phyloP scores from a whole-genome alignment of 495 filamentous ascomycete genomes.

The Zalerion maritima region DNA sequence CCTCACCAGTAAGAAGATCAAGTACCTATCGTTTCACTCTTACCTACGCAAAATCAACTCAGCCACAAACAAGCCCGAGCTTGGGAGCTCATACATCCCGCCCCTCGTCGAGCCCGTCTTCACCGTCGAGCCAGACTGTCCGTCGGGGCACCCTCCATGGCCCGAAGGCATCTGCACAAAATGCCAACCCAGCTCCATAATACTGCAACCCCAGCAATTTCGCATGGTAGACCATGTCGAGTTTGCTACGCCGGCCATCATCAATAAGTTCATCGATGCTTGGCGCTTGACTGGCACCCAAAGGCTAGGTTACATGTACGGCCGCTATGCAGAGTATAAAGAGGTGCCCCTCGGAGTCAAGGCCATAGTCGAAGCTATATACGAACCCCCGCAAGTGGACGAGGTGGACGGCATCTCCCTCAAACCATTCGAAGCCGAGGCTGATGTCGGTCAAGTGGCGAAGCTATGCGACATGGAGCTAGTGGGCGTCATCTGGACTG shows the following conservation, averaged over 20 bases:
- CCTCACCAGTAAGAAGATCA: constrained; percentile 90
- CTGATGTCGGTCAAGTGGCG: constrained; percentile 68
- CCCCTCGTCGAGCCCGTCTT: constrained; percentile 90
- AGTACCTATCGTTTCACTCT: constrained; percentile 92
- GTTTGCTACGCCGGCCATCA: constrained; percentile 65
- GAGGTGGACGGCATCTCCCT: constrained; percentile 87
- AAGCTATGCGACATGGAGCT: constrained; percentile 73
- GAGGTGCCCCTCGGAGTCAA: constrained; percentile 91
- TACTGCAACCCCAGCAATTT: constrained; percentile 79
- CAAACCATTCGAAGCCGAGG: constrained; percentile 76
- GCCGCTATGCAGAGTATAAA: constrained; percentile 77
- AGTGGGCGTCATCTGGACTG: constrained; percentile 91
- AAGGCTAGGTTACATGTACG: constrained; percentile 81
- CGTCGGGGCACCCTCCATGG: constrained; percentile 83
- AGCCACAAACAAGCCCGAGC: constrained; percentile 87
- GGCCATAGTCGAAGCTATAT: constrained; percentile 93
- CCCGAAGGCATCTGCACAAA: constrained; percentile 98
- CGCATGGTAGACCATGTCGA: constrained; percentile 99
- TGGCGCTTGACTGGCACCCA: constrained; percentile 74
- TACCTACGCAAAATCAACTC: constrained; percentile 90
- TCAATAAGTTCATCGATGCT: constrained; percentile 78
- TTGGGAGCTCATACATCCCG: constrained; percentile 85
- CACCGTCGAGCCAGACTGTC: constrained; percentile 75
- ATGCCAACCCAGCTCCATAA: constrained; percentile 95
- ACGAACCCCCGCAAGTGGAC: constrained; percentile 82